A percentile compares a stretch with the other conserved stretches of the same genome.
Evolutionary conservation across 2,329 filamentous ascomycete genomes (phyloP).

Genomic region (Annulohypoxylon truncatum): DNA sequence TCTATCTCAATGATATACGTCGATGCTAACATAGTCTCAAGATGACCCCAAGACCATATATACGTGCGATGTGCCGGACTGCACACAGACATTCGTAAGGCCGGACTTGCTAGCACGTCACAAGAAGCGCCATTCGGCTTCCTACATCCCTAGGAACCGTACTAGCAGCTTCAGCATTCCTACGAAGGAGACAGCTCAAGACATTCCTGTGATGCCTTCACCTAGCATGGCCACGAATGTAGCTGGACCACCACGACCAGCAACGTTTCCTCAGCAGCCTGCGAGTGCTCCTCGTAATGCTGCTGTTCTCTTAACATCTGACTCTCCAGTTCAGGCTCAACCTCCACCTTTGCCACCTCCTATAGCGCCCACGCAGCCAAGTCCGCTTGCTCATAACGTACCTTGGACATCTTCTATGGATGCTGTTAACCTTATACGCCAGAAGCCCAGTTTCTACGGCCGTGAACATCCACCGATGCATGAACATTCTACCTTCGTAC

Average conservation of each 20-base stretch:
- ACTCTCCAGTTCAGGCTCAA: constrained; percentile 51
- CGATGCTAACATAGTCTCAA: constrained; percentile 50
- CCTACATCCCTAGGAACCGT: constrained; percentile 63
- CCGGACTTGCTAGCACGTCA: constrained; percentile 79
- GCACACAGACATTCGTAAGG: constrained; percentile 80
- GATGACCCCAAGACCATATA: constrained; percentile 85
- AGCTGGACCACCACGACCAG: constrained; percentile 42
- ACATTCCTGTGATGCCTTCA: constrained; percentile 46
- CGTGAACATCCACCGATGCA: constrained; percentile 43
- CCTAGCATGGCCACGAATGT: constrained; percentile 34
- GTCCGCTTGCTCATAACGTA: constrained; percentile 43
- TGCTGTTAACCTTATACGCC: constrained; percentile 53
- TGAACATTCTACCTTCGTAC: constrained; percentile 51
- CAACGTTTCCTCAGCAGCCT: constrained; percentile 44
- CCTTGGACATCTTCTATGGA: constrained; percentile 52
- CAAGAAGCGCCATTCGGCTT: constrained; percentile 71
- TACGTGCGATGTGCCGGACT: constrained; percentile 78
- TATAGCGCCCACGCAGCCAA: constrained; percentile 36
- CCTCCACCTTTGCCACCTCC: constrained; percentile 42
- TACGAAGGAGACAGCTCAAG: constrained; percentile 42
- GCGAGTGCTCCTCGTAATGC: constrained; percentile 58
- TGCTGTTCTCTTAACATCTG: constrained; percentile 58
- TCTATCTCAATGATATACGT: constrained; percentile 36
- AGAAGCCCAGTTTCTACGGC: constrained; percentile 54
- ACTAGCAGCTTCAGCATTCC: constrained; percentile 60